phyloP scores from a whole-genome alignment of 768 basidiomycete genomes.

The Neoboletus brunneissimus region DNA sequence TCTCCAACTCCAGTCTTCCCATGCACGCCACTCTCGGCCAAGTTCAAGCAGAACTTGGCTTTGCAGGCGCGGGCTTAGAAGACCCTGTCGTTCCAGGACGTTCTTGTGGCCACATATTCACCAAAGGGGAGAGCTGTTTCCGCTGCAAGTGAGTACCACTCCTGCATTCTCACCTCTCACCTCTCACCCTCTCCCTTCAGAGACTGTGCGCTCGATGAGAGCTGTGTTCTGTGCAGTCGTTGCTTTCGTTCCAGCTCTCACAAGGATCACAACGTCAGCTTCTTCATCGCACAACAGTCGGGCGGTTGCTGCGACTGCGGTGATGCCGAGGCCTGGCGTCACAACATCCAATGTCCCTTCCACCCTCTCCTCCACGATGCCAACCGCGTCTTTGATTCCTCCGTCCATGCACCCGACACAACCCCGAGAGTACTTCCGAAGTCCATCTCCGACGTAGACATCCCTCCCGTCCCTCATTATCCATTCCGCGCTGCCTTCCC shows the following conservation, averaged over 20 bases:
- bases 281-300: slow-evolving; percentile 89
- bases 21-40: slow-evolving; percentile 65
- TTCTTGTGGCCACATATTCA: slow-evolving; percentile 82
- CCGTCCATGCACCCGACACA: slow-evolving; percentile 27
- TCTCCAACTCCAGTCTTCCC: slow-evolving; percentile 59
- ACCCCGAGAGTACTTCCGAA: slow-evolving; percentile 43
- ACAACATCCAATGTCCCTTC: slow-evolving; percentile 62
- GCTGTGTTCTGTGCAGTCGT: slow-evolving; percentile 83
- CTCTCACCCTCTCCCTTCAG: slow-evolving; percentile 39
- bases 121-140: slow-evolving; percentile 89
- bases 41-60: slow-evolving; percentile 58
- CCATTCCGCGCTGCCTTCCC: slow-evolving; percentile 56
- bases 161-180: background rate
- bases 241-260: slow-evolving; percentile 93
- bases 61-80: slow-evolving; percentile 57
- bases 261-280: slow-evolving; percentile 83
- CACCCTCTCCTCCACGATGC: slow-evolving; percentile 55
- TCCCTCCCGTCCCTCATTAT: slow-evolving; percentile 61
- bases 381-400: slow-evolving; percentile 8
- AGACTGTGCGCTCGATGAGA: slow-evolving; percentile 88
- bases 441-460: slow-evolving; percentile 42
- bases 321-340: slow-evolving; percentile 84
- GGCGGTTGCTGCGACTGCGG: slow-evolving; percentile 96
- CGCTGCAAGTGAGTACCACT: slow-evolving; percentile 76
- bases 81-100: slow-evolving; percentile 63